Evolutionary conservation across 805 yeast species (phyloP), one percentile per base, ranked within the genome.

Genomic region (Yamadazyma akitaensis): DNA sequence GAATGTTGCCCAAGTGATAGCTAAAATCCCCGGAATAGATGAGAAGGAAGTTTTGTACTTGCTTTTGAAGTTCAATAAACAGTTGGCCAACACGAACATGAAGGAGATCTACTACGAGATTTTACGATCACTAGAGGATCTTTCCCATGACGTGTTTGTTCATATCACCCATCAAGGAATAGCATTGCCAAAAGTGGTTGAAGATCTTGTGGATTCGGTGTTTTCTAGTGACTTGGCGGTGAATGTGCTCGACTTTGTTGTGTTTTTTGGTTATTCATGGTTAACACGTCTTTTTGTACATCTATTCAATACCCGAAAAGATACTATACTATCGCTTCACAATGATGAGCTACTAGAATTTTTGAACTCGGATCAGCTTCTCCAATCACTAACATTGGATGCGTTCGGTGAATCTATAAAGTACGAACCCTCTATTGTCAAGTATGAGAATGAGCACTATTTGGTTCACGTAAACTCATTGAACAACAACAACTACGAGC

Each of bases 181-280:
- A 36, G 57, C 62, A 44, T 48, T 70, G 35, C 50, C 49, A 17
- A 40, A 48, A 1, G 44, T 51, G n/a, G 49, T 58, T 19, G 37
- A 40, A 33, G 41, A 46, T 13, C 17, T 26, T 2, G 39, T 39
- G 25, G 39, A 34, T 33, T 9, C 37, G 19, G 3, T 43, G 47
- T 31, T 41, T 50, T n/a, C 31, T 2, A n/a, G 25, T 6, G 37
- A 26, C 6, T 14, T 14, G 7, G 43, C 37, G 26, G n/a, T 36
- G 9, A 30, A 40, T 10, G 44, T 68, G 3, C 48, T 70, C 25
- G 77, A 72, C 48, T 61, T 70, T 33, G 53, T 71, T 11, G 58
- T 71, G 26, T 59, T 72, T 42, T 73, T 72, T 53, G 77, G 77
- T 6, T 61, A 65, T 44, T 70, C 66, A 46, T 64, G 63, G 46